A percentile compares a stretch with the other conserved stretches of the same genome.
Conservation (phyloP, 768 basidiomycete genomes). For the Trametes cinnabarina region DNA sequence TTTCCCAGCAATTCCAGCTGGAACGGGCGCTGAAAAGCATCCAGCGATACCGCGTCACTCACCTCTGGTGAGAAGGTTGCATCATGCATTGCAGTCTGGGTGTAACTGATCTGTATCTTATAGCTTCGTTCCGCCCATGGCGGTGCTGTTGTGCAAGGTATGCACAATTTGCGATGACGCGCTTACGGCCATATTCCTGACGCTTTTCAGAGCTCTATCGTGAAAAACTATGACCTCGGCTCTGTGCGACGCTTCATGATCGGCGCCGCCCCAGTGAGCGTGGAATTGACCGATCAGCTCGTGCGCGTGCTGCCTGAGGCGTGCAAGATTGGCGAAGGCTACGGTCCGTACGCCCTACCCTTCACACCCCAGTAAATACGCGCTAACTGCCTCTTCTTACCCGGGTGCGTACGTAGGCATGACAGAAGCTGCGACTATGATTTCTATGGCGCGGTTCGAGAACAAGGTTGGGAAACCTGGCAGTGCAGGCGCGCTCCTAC, state of each 20-base stretch:
- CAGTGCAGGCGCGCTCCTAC: conserved; percentile 46
- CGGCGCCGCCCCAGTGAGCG: conserved; percentile 36
- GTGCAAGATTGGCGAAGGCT: conserved; percentile 53
- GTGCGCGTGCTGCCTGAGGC: conserved; percentile 50
- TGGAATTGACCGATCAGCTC: conserved; percentile 39
- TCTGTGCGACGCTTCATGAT: conserved; percentile 29
- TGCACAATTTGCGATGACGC: background rate
- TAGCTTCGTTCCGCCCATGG: conserved; percentile 34
- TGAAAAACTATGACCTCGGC: conserved; percentile 34
- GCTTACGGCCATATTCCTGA: background rate
- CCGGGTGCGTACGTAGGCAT: conserved; percentile 42
- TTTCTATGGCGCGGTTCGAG: conserved; percentile 47
- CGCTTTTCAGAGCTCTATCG: conserved; percentile 24
- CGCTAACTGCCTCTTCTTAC: background rate
- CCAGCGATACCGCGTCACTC: conserved; percentile 31
- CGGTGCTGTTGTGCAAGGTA: conserved; percentile 35
- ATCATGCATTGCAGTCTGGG: background rate
- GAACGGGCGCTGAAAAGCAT: conserved; percentile 33
- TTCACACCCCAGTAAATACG: background rate
- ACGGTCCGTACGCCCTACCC: conserved; percentile 36
- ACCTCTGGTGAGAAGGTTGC: conserved; percentile 22
- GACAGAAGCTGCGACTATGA: conserved; percentile 61
- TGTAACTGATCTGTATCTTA: background rate
- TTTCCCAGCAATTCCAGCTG: conserved; percentile 32
- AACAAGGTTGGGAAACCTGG: conserved; percentile 52